A percentile compares a stretch with the other conserved stretches of the same genome.
Conservation (phyloP, 2,329 filamentous ascomycete genomes). For the Ascosphaera aggregata region DNA sequence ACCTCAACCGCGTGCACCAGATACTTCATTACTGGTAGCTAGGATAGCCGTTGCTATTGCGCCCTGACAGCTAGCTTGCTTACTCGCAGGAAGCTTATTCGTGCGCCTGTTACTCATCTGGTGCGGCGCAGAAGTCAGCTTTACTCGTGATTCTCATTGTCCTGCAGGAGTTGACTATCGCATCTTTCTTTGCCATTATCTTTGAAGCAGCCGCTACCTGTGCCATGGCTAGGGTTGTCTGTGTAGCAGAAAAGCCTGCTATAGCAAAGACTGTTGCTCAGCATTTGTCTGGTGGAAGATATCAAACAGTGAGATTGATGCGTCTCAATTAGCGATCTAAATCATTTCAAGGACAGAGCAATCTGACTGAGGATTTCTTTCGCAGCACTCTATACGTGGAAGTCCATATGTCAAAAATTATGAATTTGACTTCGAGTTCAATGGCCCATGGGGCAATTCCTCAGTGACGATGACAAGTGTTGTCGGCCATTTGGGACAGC, state of each 20-base stretch:
- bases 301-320: constrained; percentile 37
- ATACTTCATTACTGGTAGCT: no score
- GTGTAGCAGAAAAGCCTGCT: constrained; percentile 73
- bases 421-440: constrained; percentile 73
- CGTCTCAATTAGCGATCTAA: no score
- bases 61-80: no score
- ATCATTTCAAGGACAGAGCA: neutral
- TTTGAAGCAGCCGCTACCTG: no score
- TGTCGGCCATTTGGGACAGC: constrained; percentile 59
- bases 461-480: constrained; percentile 88
- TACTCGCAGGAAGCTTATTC: no score
- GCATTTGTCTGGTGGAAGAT: constrained; percentile 59
- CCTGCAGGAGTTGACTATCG: no score
- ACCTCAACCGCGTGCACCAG: no score
- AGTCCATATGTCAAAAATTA: constrained; percentile 84
- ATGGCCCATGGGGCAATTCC: constrained; percentile 53
- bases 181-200: no score
- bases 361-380: neutral
- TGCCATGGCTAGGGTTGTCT: constrained; percentile 32
- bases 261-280: constrained; percentile 86
- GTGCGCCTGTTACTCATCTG: no score
- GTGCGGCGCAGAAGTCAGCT: no score
- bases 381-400: constrained; percentile 40
- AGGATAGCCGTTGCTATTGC: no score
- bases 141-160: no score